Evolutionary conservation across 2,329 filamentous ascomycete genomes (phyloP).

Genomic region (Orbilia quercus): DNA sequence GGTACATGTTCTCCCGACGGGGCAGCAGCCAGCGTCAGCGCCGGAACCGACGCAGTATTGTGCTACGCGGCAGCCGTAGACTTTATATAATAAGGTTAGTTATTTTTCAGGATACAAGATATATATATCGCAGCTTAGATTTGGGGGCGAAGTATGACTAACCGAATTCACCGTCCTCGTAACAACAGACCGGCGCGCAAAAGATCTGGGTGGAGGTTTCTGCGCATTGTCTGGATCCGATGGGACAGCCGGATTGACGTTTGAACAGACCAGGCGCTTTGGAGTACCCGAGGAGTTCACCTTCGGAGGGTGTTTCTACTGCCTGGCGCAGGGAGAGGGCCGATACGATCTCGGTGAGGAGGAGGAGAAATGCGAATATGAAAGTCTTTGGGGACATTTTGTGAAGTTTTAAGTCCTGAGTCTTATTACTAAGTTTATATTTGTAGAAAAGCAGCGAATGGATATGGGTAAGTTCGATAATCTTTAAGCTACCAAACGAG

Average conservation of each 20-base stretch:
- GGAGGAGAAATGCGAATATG: constrained; percentile 3
- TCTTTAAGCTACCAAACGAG: neutral
- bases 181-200: constrained; percentile 36
- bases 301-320: neutral
- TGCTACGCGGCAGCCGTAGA: constrained; percentile 10
- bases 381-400: constrained; percentile 8
- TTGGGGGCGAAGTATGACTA: neutral
- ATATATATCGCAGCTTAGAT: too few relatives aligned
- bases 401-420: too few relatives aligned
- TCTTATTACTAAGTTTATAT: too few relatives aligned
- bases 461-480: neutral
- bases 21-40: constrained; percentile 32
- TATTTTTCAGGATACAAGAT: neutral
- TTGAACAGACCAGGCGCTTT: constrained; percentile 7
- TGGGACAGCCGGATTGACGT: constrained; percentile 26
- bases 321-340: constrained; percentile 14
- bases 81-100: constrained; percentile 10
- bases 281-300: constrained; percentile 7
- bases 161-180: constrained; percentile 23
- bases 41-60: constrained; percentile 17
- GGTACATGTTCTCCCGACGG: constrained; percentile 14
- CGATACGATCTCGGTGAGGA: constrained; percentile 12
- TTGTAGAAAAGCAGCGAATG: constrained; percentile 6
- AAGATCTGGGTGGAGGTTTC: neutral
- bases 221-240: constrained; percentile 17